A percentile compares a stretch with the other conserved stretches of the same genome.
phyloP scores from a whole-genome alignment of 352 stramenopile species.

The Pythium phragmitis region DNA sequence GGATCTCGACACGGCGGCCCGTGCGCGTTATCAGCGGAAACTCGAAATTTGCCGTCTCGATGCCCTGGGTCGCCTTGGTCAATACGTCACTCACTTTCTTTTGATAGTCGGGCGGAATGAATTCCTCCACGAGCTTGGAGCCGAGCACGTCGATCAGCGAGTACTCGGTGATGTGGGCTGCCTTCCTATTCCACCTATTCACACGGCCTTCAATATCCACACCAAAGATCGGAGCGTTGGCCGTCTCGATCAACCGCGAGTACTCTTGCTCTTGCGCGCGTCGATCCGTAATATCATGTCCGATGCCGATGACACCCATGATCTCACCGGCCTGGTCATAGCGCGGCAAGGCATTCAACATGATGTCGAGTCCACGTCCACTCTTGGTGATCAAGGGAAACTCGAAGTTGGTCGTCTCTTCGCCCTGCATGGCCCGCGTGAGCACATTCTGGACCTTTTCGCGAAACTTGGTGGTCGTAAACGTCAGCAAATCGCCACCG shows the following conservation, averaged over 20 bases:
- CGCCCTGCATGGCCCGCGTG: slow-evolving; percentile 56
- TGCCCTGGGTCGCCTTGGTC: slow-evolving; percentile 47
- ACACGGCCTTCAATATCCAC: slow-evolving; percentile 81
- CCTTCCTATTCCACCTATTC: slow-evolving; percentile 92
- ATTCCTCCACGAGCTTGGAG: slow-evolving; percentile 43
- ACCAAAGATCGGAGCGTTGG: slow-evolving; percentile 90
- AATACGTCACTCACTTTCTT: slow-evolving; percentile 57
- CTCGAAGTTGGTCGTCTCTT: slow-evolving; percentile 83
- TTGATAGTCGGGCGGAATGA: slow-evolving; percentile 60
- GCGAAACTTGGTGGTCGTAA: slow-evolving; percentile 67
- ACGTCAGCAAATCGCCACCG: slow-evolving; percentile 65
- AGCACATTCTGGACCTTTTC: slow-evolving; percentile 66
- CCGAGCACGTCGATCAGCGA: too few relatives aligned
- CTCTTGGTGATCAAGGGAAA: slow-evolving; percentile 79
- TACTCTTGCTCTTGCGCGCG: slow-evolving; percentile 88
- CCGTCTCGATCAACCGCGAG: slow-evolving; percentile 85
- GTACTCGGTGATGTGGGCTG: slow-evolving; percentile 89
- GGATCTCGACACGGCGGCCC: slow-evolving; percentile 66
- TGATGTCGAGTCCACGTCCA: slow-evolving; percentile 66
- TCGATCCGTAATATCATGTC: slow-evolving; percentile 82
- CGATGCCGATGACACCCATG: slow-evolving; percentile 74
- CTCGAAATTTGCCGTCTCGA: slow-evolving; percentile 83
- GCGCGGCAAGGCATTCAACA: slow-evolving; percentile 77
- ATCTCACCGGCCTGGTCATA: slow-evolving; percentile 74
- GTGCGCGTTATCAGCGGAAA: slow-evolving; percentile 79